Base-by-base conservation (phyloP, 441 rosid genomes). In the Euphorbia corollata region DNA sequence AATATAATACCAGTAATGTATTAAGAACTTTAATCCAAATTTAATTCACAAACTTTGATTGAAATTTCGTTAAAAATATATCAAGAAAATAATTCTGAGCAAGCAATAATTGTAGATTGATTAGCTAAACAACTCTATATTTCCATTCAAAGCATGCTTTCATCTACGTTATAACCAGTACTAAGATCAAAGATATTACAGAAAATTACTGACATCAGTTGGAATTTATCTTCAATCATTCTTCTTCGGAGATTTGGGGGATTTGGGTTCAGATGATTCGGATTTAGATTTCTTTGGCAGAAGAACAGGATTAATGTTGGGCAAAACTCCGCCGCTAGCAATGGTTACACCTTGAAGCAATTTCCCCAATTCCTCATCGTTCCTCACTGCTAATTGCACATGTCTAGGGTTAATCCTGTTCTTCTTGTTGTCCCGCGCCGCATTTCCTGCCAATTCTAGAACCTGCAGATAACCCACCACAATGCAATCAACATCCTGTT, bases 361-460 rank as follows among this genome's bases (percentile, higher is more conserved):
- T 63, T 75, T 71, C 51, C 78, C 78, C 27, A 75, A 51, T 24
- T 75, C 78, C 18, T 75, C 75, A 8, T 75, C 78, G 53, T 75
- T 75, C 58, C 79, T 71, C 24, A 75, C 64, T 0, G 75, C 79
- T 30, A 75, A 9, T 8, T 71, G 58, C 22, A 75, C 27, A 18
- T 75, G 79, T 34, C 79, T 71, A 0, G 75, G 79, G 10, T 41
- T 68, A 23, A 75, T 75, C 58, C 75, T 58, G 48, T 63, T 75
- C 73, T 75, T 75, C 73, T 75, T 75, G 73, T 75, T 75, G 18
- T 75, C 79, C 7, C 75, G 61, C 19, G 75, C 75, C 0, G 75
- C 79, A 24, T 75, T 75, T 2, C 79, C 75, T 2, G 79, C 79
- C 63, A 75, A 45, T 36, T 75, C 79, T 34, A 75, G 11, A 11